These are phyloP conservation scores for Penicillium sclerotigenum DNA, from an alignment of 2,329 filamentous ascomycete species.

Conservation along the genomic window DNA sequence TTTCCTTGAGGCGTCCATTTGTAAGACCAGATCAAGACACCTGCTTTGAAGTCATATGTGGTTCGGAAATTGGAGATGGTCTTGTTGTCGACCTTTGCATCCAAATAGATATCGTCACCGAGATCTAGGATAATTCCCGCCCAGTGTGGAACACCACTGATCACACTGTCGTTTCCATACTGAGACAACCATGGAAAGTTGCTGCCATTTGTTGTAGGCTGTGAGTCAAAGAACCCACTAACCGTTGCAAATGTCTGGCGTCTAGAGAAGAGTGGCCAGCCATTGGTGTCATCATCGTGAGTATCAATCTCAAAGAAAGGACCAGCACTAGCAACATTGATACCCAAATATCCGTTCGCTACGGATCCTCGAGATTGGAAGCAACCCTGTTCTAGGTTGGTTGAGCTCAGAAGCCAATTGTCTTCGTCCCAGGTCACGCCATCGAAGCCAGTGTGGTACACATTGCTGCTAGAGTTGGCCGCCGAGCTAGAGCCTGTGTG, in stretches of 20 bases:
- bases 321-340: slow-evolving; percentile 60
- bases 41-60: slow-evolving; percentile 61
- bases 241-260: slow-evolving; percentile 66
- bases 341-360: slow-evolving; percentile 64
- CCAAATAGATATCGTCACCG: slow-evolving; percentile 53
- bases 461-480: slow-evolving; percentile 16
- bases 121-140: slow-evolving; percentile 58
- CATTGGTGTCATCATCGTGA: slow-evolving; percentile 56
- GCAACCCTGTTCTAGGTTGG: slow-evolving; percentile 54
- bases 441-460: slow-evolving; percentile 51
- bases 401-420: slow-evolving; percentile 56
- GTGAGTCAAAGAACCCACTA: slow-evolving; percentile 63
- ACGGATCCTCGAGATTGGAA: slow-evolving; percentile 60
- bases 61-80: slow-evolving; percentile 62
- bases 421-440: slow-evolving; percentile 59
- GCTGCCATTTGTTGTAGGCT: slow-evolving; percentile 56
- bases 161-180: slow-evolving; percentile 68
- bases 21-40: slow-evolving; percentile 62
- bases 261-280: slow-evolving; percentile 64
- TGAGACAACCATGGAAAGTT: slow-evolving; percentile 68
- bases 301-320: slow-evolving; percentile 62
- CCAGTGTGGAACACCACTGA: slow-evolving; percentile 69
- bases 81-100: slow-evolving; percentile 57
- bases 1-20: slow-evolving; percentile 58
- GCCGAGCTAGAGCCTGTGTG: slow-evolving; percentile 14